Evolutionary conservation across 768 basidiomycete genomes (phyloP), one percentile per base, ranked within the genome.

Genomic region (Amanita thiersii): DNA sequence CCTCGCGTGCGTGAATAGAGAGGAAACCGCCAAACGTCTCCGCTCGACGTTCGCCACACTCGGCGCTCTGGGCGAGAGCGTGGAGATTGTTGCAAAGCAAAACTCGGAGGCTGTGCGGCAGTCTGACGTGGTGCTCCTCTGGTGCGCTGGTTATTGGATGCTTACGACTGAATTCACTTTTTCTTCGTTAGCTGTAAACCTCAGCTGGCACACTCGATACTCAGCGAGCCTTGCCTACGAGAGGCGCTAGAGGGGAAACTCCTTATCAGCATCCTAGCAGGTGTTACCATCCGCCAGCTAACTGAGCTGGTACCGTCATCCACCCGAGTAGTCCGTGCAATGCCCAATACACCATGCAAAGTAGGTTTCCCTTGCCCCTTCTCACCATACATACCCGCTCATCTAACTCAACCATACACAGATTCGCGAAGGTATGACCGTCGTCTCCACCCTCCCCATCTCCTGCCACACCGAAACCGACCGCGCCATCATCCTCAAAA

Each of bases 371-470:
- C n/a, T 14, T 12, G 11, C 7, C 33, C 33, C 8, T 34, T 23
- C 2, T 14, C 14, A 18, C 26, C n/a, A 15, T 33, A n/a, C 19
- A 7, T 11, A 7, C 29, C 6, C n/a, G 33, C 18, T 37, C 34
- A 7, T 35, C 9, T 36, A 9, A 36, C 18, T 9, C 18, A 14
- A 9, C 1, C 17, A 10, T 20, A 2, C 19, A 17, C 37, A 99
- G 96, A 98, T 99, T 56, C 84, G 96, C 15, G 94, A 98, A 66
- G 96, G 96, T 45, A 98, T 99, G 96, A 97, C 93, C 1, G 82
- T 96, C 29, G 74, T 98, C 42, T 86, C 87, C 25, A 81, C 75
- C 10, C 69, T 94, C 28, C 75, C 78, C 3, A 52, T 64, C 2
- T 70, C 72, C 24, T 52, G 63, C 14, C 58, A 72, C 30, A 58